Percentiles rank a stretch among this genome's conserved stretches.
Conservation (phyloP, 83 land plant species). For the Thuja plicata region DNA sequence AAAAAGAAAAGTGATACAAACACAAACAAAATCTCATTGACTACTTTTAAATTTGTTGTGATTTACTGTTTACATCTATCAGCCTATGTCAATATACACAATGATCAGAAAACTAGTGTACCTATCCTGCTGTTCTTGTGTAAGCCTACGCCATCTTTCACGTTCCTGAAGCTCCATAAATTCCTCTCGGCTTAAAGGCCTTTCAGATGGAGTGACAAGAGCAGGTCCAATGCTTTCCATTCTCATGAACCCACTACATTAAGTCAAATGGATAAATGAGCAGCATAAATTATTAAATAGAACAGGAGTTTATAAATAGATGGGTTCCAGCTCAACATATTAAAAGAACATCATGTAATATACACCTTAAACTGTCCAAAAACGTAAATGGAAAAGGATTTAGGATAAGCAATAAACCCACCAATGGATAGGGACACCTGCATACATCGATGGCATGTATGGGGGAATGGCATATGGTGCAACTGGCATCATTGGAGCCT, state of each 20-base stretch:
- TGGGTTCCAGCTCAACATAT: not conserved
- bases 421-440: slow-evolving; percentile 46
- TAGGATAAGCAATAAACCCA: slow-evolving; percentile 23
- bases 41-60: not conserved
- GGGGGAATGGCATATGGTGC: slow-evolving; percentile 56
- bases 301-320: not conserved
- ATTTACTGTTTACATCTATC: not conserved
- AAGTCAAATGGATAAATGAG: not conserved
- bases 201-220: slow-evolving; percentile 16
- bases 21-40: not conserved
- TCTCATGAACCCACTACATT: slow-evolving; percentile 37
- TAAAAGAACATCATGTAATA: not conserved
- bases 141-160: slow-evolving; percentile 21
- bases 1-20: not conserved
- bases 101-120: not conserved
- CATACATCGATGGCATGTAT: slow-evolving; percentile 55
- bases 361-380: not conserved
- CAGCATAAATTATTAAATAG: not conserved
- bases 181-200: slow-evolving; percentile 30
- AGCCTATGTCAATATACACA: not conserved
- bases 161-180: slow-evolving; percentile 29
- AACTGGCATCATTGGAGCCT: slow-evolving; percentile 54
- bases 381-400: not conserved
- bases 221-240: slow-evolving; percentile 31
- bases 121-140: slow-evolving; percentile 22